Evolutionary conservation across 2,329 filamentous ascomycete species (phyloP).

Genomic region (Dactylonectria estremocensis): DNA sequence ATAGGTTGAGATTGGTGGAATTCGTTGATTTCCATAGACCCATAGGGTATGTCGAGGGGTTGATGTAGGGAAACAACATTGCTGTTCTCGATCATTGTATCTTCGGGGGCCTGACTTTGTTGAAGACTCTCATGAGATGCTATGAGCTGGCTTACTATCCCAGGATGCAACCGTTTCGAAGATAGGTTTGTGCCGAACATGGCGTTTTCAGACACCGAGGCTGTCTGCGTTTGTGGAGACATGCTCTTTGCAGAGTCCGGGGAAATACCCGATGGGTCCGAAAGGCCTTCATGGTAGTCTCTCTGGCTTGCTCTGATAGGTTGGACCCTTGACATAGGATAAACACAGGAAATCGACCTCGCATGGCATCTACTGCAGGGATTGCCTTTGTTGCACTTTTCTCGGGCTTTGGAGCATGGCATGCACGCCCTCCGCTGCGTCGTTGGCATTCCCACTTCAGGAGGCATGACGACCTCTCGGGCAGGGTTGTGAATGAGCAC

Average conservation of each 20-base stretch:
- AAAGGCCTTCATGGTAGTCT: neutral
- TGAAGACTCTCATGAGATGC: neutral
- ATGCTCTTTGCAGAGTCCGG: constrained; percentile 3
- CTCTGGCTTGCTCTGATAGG: neutral
- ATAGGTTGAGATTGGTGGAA: constrained; percentile 3
- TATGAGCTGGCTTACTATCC: neutral
- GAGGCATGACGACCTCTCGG: neutral
- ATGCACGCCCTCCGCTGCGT: constrained; percentile 4
- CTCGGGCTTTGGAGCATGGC: constrained; percentile 33
- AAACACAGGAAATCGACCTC: constrained; percentile 26
- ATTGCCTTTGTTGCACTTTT: constrained; percentile 32
- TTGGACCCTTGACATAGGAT: constrained; percentile 10
- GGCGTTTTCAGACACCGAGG: neutral
- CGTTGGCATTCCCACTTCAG: neutral
- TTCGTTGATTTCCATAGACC: neutral
- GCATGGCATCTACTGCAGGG: constrained; percentile 34
- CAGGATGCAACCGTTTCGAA: neutral
- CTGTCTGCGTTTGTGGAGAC: neutral
- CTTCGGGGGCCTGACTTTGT: neutral
- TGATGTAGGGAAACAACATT: neutral
- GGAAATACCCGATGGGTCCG: constrained; percentile 4
- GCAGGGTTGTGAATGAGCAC: constrained; percentile 3
- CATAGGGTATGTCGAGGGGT: neutral
- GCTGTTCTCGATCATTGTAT: neutral
- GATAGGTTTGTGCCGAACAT: neutral